phyloP scores from a whole-genome alignment of 345 rosid genomes.

The Salix brachista region DNA sequence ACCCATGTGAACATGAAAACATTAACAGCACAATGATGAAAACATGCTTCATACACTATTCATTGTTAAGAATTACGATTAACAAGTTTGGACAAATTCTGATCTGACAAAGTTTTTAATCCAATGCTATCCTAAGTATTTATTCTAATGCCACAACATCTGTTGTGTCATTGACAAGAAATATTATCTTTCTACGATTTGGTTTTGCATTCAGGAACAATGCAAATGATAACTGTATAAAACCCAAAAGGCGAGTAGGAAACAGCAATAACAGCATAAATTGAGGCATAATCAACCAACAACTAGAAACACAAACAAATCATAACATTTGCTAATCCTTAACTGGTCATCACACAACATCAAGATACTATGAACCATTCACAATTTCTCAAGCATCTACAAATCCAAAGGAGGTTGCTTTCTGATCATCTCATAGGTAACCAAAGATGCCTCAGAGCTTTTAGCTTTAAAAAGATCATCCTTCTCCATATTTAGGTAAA shows the following conservation, averaged over 20 bases:
- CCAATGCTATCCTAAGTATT: not conserved
- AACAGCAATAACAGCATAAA: not conserved
- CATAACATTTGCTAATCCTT: not conserved
- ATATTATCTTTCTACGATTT: not conserved
- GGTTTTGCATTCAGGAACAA: not conserved
- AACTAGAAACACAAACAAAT: not conserved
- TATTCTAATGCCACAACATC: not conserved
- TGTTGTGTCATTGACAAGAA: not conserved
- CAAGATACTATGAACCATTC: not conserved
- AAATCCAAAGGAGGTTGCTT: not conserved
- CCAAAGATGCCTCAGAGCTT: not conserved
- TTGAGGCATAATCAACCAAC: not conserved
- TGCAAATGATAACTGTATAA: not conserved
- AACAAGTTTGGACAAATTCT: not conserved
- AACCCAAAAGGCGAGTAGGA: not conserved
- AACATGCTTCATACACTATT: not conserved
- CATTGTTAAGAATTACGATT: not conserved
- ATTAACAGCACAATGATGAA: too few species aligned
- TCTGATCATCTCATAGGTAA: not conserved
- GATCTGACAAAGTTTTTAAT: not conserved
- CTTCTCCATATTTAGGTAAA: not conserved
- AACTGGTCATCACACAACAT: not conserved
- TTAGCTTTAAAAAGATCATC: not conserved
- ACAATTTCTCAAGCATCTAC: not conserved
- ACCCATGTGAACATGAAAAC: not conserved